Base-by-base conservation (phyloP, 306 rosid genomes). In the Inga leiocalycina region DNA sequence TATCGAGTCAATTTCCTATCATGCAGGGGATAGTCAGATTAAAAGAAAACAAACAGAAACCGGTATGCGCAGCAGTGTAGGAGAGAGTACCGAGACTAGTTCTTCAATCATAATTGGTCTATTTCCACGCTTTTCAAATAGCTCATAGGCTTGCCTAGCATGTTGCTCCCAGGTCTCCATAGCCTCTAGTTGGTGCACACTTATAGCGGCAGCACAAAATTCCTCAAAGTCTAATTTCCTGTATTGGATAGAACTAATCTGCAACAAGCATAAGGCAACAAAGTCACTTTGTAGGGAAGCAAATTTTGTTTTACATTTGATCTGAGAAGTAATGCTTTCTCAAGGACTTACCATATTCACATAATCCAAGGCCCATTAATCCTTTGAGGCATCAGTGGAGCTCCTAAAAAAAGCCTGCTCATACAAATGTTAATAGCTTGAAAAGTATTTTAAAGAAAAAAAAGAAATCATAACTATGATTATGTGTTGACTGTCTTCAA, bases 31-130 rank as follows among this genome's bases (percentile, higher is more conserved):
- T 61, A 22, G 35, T 4, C 39, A 24, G 32, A 20, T 35, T 8
- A 41, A 59, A 43, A 59, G 30, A 65, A 44, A 46, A 45, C 10
- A 45, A 34, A 57, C 24, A 34, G 59, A 52, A 59, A 32, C 10
- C 41, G 61, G 46, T 12, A 14, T 59, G 4, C 10, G n/a, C 39
- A n/a, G n/a, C n/a, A n/a, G n/a, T n/a, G n/a, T n/a, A 30, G 4
- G 46, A 74, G 75, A 34, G 81, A 49, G 15, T 89, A 91, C 94
- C 72, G 94, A 89, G 37, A 86, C 92, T 46, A 91, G 91, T 79
- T 91, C 94, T 83, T 91, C 91, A 11, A 91, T 91, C 89, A 88
- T 87, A 59, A 91, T 91, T 37, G 89, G 87, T 57, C 89, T 84
- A 76, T 91, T 91, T 72, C 92, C 94, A 13, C 79, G 90, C 85